Evolutionary conservation across 2,329 filamentous ascomycete species (phyloP).

Genomic region (Hypomyces perniciosus): DNA sequence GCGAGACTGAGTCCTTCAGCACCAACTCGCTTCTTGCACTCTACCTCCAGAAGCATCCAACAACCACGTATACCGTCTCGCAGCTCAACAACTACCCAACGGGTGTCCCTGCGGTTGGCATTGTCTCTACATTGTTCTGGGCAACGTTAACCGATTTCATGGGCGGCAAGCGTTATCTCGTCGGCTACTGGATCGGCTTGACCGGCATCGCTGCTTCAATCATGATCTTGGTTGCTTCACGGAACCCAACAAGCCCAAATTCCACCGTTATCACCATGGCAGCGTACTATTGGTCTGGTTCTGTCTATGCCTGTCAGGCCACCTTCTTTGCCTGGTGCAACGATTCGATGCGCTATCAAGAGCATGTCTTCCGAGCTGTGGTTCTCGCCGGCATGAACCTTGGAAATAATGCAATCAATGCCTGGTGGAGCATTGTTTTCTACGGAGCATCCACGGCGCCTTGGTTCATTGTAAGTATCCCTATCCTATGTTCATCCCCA

Average conservation of each 20-base stretch:
- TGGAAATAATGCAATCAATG: conserved; percentile 61
- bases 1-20: conserved; percentile 65
- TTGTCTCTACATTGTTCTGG: conserved; percentile 60
- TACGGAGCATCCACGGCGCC: conserved; percentile 63
- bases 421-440: conserved; percentile 69
- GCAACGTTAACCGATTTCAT: conserved; percentile 61
- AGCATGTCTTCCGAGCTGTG: conserved; percentile 56
- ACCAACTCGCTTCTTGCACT: conserved; percentile 53
- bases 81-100: conserved; percentile 54
- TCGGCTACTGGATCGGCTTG: conserved; percentile 61
- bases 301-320: conserved; percentile 66
- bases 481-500: not conserved
- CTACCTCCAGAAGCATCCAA: conserved; percentile 45
- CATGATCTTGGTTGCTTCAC: conserved; percentile 52
- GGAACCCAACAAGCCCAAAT: conserved; percentile 28
- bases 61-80: conserved; percentile 35
- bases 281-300: conserved; percentile 65
- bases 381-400: conserved; percentile 69
- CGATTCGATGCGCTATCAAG: conserved; percentile 59
- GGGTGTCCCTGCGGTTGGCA: conserved; percentile 50
- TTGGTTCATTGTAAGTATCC: conserved; percentile 50
- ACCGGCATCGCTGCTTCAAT: conserved; percentile 57
- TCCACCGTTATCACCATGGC: conserved; percentile 53
- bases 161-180: conserved; percentile 57
- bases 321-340: conserved; percentile 74